phyloP scores from a whole-genome alignment of 2,329 filamentous ascomycete genomes.

The Colletotrichum siamense region DNA sequence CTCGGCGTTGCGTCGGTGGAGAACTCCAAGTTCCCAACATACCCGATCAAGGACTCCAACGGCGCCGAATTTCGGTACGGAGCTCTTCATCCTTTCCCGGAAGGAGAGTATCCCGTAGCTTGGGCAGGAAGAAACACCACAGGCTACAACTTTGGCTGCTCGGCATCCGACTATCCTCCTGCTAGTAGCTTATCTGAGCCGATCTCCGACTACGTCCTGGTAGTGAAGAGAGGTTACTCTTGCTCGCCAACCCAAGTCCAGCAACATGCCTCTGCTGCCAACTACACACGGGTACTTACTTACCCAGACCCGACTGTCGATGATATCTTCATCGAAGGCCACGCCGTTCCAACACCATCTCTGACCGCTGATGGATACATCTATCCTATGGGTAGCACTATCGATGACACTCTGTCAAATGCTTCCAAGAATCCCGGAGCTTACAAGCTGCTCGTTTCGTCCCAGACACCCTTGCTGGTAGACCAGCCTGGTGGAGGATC shows the following conservation, averaged over 20 bases:
- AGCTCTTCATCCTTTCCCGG: background rate
- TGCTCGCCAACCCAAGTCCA: background rate
- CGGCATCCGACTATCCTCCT: background rate
- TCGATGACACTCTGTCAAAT: background rate
- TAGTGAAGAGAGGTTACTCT: background rate
- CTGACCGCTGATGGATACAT: constrained; percentile 1
- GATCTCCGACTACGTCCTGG: background rate
- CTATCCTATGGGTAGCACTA: constrained; percentile 9
- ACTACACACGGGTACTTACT: constrained; percentile 8
- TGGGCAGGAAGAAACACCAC: background rate
- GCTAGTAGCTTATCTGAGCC: background rate
- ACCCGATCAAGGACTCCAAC: background rate
- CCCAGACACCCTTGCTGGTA: background rate
- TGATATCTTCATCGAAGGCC: constrained; percentile 11
- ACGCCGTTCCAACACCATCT: constrained; percentile 1
- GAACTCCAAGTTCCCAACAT: constrained; percentile 37
- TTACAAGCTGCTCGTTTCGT: constrained; percentile 1
- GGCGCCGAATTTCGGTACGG: constrained; percentile 12
- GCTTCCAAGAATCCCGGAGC: background rate
- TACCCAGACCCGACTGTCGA: constrained; percentile 14
- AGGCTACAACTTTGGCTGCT: background rate
- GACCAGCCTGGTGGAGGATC: constrained; percentile 9
- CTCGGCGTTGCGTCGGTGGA: constrained; percentile 56
- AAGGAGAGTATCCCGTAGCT: constrained; percentile 1
- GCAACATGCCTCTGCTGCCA: constrained; percentile 1